phyloP scores from a whole-genome alignment of 352 stramenopile species.

The Pythium aphanidermatum region DNA sequence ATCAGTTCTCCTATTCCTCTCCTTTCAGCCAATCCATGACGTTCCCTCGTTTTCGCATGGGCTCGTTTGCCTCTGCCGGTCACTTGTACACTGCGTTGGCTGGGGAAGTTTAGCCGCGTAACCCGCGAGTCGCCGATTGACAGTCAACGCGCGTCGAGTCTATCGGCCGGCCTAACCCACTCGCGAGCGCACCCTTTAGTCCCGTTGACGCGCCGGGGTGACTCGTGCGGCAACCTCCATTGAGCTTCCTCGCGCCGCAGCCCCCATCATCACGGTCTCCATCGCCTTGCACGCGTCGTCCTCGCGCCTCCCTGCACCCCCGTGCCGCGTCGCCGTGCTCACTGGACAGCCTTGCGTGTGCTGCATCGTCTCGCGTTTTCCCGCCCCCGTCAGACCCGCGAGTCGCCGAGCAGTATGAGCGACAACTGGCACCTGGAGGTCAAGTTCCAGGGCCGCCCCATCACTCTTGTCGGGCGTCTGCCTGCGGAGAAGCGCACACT shows the following conservation, averaged over 20 bases:
- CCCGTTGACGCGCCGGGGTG: too few species aligned
- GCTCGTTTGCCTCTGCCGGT: not conserved
- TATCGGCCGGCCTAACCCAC: constrained; percentile 7
- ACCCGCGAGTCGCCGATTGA: constrained; percentile 18
- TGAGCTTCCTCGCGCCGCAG: too few species aligned
- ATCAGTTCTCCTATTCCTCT: too few species aligned
- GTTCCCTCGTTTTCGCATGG: constrained; percentile 9
- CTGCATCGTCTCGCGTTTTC: constrained; percentile 7
- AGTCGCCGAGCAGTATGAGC: constrained; percentile 32
- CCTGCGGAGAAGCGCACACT: constrained; percentile 77
- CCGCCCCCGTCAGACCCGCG: too few species aligned
- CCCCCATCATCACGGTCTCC: too few species aligned
- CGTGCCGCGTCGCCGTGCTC: too few species aligned
- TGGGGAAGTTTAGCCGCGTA: constrained; percentile 2
- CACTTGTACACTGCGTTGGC: too few species aligned
- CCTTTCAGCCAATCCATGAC: constrained; percentile 2
- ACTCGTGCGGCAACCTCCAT: too few species aligned
- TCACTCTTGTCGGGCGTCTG: constrained; percentile 63
- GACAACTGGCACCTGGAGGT: constrained; percentile 84
- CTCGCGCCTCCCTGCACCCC: too few species aligned
- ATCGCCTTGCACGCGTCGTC: too few species aligned
- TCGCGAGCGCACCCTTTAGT: constrained; percentile 16
- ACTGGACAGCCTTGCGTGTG: not conserved
- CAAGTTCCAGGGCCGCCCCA: constrained; percentile 76
- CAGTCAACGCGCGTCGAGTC: constrained; percentile 13